Percentiles rank a stretch among this genome's conserved stretches.
Evolutionary conservation across 345 rosid genomes (phyloP).

Genomic region (Pugionium cornutum): DNA sequence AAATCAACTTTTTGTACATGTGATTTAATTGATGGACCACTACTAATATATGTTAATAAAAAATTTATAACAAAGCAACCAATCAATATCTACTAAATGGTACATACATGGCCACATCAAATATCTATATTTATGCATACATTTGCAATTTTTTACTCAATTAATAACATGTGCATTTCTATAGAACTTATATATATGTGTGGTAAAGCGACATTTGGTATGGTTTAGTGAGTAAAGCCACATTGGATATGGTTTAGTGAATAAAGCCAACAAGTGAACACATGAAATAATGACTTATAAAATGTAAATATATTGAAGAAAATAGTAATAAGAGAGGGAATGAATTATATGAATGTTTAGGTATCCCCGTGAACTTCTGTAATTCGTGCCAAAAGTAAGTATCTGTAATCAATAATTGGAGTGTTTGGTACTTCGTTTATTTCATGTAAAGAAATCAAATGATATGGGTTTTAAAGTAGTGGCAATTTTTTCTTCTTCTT

Average conservation of each 20-base stretch:
- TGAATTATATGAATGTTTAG: conserved; percentile 2
- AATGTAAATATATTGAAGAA: conserved; percentile 13
- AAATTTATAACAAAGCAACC: conserved; percentile 14
- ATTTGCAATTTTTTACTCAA: neutral
- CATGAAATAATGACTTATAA: conserved; percentile 24
- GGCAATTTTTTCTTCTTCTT: conserved; percentile 39
- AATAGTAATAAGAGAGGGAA: neutral
- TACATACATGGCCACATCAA: conserved; percentile 19
- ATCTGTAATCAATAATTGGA: conserved; percentile 45
- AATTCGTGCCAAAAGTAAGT: conserved; percentile 8
- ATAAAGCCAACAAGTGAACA: conserved; percentile 6
- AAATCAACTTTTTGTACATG: conserved; percentile 32
- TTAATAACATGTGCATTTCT: conserved; percentile 16
- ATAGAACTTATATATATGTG: conserved; percentile 5
- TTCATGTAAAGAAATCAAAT: conserved; percentile 46
- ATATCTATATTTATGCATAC: neutral
- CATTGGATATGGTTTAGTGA: conserved; percentile 21
- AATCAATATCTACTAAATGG: conserved; percentile 17
- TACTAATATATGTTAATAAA: neutral
- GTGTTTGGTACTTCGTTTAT: conserved; percentile 33
- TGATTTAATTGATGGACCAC: conserved; percentile 32
- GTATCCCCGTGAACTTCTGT: conserved; percentile 5
- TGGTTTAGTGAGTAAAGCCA: conserved; percentile 16
- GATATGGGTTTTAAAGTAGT: conserved; percentile 51
- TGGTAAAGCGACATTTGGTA: conserved; percentile 15